Conservation (phyloP, 495 filamentous ascomycete genomes). For the Xylaria venustula region DNA sequence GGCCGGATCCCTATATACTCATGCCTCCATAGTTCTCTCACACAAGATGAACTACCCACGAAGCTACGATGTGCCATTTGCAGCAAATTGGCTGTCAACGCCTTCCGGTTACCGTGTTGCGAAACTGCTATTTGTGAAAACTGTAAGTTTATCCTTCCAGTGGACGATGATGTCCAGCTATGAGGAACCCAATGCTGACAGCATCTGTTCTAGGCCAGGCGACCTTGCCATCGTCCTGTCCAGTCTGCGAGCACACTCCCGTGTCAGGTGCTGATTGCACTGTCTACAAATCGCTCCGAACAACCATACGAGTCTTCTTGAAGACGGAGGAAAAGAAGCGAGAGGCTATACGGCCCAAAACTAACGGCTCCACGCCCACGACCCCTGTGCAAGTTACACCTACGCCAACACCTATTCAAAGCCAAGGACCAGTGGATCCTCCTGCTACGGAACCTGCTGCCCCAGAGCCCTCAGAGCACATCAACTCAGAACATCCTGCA, state of each 20-base stretch:
- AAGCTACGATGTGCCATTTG: conserved; percentile 94
- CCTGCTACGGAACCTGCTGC: conserved; percentile 14
- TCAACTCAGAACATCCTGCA: conserved; percentile 5
- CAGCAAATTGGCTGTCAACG: conserved; percentile 86
- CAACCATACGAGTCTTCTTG: conserved; percentile 85
- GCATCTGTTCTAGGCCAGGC: conserved; percentile 62
- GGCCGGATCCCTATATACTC: neutral
- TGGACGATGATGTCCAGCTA: conserved; percentile 17
- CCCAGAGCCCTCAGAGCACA: conserved; percentile 15
- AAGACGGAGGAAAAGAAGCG: conserved; percentile 85
- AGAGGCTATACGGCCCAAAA: conserved; percentile 56
- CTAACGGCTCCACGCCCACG: conserved; percentile 41
- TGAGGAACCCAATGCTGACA: neutral
- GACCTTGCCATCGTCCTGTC: conserved; percentile 75
- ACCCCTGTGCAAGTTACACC: conserved; percentile 41
- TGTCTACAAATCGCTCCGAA: conserved; percentile 81
- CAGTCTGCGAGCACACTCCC: conserved; percentile 88
- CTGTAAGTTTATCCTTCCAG: conserved; percentile 64
- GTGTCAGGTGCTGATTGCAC: conserved; percentile 83
- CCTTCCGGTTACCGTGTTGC: conserved; percentile 89
- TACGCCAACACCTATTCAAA: conserved; percentile 26
- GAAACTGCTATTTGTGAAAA: conserved; percentile 90
- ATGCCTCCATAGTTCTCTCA: conserved; percentile 59
- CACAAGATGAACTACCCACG: conserved; percentile 83
- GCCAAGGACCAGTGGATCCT: conserved; percentile 19